phyloP scores from a whole-genome alignment of 176 grass and related monocot genomes.

The Hordeum marinum region DNA sequence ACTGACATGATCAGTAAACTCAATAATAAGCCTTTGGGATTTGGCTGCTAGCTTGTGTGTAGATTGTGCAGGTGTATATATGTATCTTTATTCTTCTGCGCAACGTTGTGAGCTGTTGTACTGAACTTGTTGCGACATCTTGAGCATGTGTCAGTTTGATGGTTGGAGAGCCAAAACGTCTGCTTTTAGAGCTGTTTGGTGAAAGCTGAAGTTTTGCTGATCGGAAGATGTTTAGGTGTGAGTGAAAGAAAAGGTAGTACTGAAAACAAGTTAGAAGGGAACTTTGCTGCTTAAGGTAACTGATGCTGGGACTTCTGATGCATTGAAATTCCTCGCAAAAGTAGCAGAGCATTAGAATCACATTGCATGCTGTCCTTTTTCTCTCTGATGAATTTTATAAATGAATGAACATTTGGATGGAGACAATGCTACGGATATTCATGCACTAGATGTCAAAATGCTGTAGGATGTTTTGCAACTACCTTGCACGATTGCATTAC shows the following conservation, averaged over 20 bases:
- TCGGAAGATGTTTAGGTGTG: no score
- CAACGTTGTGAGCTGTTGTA: background rate
- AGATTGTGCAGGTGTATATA: background rate
- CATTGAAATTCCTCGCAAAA: background rate
- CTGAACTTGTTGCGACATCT: background rate
- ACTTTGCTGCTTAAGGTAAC: background rate
- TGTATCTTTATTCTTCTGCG: background rate
- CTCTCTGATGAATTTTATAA: background rate
- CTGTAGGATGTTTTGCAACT: background rate
- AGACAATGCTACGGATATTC: background rate
- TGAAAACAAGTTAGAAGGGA: background rate
- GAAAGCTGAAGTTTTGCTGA: no score
- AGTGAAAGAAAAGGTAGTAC: no score
- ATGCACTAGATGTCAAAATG: background rate
- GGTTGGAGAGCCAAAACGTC: background rate
- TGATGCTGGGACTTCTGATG: background rate
- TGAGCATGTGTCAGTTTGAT: background rate
- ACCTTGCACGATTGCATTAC: background rate
- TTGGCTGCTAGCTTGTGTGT: background rate
- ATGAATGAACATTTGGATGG: background rate
- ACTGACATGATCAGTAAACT: slow-evolving; percentile 2
- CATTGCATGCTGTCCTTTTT: background rate
- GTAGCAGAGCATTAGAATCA: background rate
- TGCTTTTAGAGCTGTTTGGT: background rate
- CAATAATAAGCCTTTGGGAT: background rate